Evolutionary conservation across 768 basidiomycete species (phyloP), one percentile per base, ranked within the genome.

Genomic region (Tricholoma hemisulphureum): DNA sequence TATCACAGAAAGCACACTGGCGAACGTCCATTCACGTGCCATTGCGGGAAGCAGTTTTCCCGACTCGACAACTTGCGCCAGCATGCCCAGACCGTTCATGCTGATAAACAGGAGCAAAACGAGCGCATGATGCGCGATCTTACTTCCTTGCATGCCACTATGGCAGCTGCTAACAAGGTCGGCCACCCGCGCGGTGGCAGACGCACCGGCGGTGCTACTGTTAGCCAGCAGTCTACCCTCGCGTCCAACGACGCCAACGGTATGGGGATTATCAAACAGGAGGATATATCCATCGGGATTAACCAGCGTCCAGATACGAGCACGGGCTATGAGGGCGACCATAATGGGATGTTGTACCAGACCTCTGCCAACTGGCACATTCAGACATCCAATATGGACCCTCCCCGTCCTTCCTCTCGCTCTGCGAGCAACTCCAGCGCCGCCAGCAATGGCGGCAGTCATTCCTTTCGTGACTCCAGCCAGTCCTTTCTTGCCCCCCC

Each of bases 51-150:
- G 72, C 89, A 95, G 63, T 98, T 98, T 70, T 95, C 93, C 5
- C 87, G 96, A 11, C 87, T 98, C 69, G 96, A 98, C 75, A 98
- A 98, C 68, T 83, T 98, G 2, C 87, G 96, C 46, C 96, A 98
- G 70, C 96, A 98, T 72, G 93, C 95, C 0, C 91, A 95, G 80
- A 96, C 95, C 5, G 95, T 97, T 1, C 96, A 98, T 67, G 87
- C 93, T n/a, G 94, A 97, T 70, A 91, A 93, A 77, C 85, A 85
- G 70, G 89, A 90, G 0, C 83, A 86, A 74, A 95, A 95, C 76
- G 90, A 92, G 70, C 77, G 83, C 53, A 94, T 93, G 91, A 94
- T 95, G 91, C 86, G 89, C 63, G 89, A 93, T 58, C 84, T 95
- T 60, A 90, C 90, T 50, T 81, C 83, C 4, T 81, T 95, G 46